A percentile compares a stretch with the other conserved stretches of the same genome.
These are phyloP conservation scores for Penicillium soppii DNA, from an alignment of 495 filamentous ascomycete genomes.

Conservation along the genomic window DNA sequence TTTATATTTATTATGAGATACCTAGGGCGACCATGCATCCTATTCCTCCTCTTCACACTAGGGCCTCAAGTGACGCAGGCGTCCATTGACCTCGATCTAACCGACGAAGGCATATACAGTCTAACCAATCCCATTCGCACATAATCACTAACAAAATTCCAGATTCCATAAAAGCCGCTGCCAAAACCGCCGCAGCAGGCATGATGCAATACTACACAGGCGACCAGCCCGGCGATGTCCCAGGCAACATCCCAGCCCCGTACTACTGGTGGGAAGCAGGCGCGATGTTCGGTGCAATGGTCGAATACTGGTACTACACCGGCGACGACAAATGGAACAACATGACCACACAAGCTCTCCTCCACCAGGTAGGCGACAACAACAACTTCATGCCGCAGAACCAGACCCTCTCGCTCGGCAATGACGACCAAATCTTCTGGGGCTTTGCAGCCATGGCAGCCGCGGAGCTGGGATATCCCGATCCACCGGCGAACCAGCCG, in stretches of 20 bases:
- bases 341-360: constrained; percentile 59
- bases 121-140: constrained; percentile 35
- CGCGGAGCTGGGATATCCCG: constrained; percentile 68
- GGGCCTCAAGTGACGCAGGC: constrained; percentile 13
- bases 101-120: constrained; percentile 12
- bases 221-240: constrained; percentile 62
- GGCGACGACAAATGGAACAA: constrained; percentile 69
- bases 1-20: constrained; percentile 1
- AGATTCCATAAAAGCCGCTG: constrained; percentile 49
- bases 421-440: constrained; percentile 86
- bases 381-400: constrained; percentile 74
- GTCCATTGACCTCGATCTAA: constrained; percentile 19
- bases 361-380: constrained; percentile 63
- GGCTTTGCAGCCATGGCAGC: constrained; percentile 73
- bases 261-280: constrained; percentile 82
- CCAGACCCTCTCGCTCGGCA: constrained; percentile 70
- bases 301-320: constrained; percentile 81
- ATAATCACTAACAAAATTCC: not conserved
- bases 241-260: constrained; percentile 67
- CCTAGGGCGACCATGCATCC: constrained; percentile 2
- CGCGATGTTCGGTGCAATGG: constrained; percentile 65
- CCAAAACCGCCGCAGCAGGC: constrained; percentile 36
- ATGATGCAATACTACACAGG: constrained; percentile 63
- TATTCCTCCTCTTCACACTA: not conserved
- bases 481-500: constrained; percentile 49